Conservation (phyloP, 2,329 filamentous ascomycete genomes). For the Aureobasidium sp. region DNA sequence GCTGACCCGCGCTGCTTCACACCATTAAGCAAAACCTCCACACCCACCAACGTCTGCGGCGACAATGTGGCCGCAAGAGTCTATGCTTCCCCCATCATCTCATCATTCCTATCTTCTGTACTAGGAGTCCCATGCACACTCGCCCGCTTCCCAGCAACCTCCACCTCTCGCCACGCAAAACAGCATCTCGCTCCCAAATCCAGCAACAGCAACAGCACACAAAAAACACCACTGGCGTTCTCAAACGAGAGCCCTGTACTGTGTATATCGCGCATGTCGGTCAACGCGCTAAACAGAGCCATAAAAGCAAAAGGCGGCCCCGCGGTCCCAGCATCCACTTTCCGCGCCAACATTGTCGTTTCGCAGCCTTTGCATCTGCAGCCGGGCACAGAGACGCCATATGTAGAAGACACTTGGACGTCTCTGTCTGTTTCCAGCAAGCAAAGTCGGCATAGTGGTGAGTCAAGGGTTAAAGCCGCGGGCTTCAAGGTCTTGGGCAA, state of each 20-base stretch:
- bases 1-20: slow-evolving; percentile 55
- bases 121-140: slow-evolving; percentile 76
- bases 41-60: slow-evolving; percentile 67
- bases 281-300: slow-evolving; percentile 67
- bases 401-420: slow-evolving; percentile 75
- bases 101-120: slow-evolving; percentile 67
- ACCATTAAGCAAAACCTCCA: slow-evolving; percentile 27
- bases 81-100: slow-evolving; percentile 61
- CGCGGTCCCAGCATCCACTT: slow-evolving; percentile 64
- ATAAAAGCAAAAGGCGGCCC: slow-evolving; percentile 60
- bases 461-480: slow-evolving; percentile 47
- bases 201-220: slow-evolving; percentile 27
- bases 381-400: slow-evolving; percentile 51
- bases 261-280: slow-evolving; percentile 70
- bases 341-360: slow-evolving; percentile 83
- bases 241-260: slow-evolving; percentile 94
- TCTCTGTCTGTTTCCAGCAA: slow-evolving; percentile 35
- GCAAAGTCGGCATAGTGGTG: neutral
- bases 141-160: slow-evolving; percentile 69
- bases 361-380: slow-evolving; percentile 41
- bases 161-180: slow-evolving; percentile 62
- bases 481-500: slow-evolving; percentile 67
- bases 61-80: slow-evolving; percentile 65
- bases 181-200: slow-evolving; percentile 46
- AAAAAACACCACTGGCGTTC: slow-evolving; percentile 57